Evolutionary conservation across 306 rosid species (phyloP).

Genomic region (Pterocarpus macrocarpus): DNA sequence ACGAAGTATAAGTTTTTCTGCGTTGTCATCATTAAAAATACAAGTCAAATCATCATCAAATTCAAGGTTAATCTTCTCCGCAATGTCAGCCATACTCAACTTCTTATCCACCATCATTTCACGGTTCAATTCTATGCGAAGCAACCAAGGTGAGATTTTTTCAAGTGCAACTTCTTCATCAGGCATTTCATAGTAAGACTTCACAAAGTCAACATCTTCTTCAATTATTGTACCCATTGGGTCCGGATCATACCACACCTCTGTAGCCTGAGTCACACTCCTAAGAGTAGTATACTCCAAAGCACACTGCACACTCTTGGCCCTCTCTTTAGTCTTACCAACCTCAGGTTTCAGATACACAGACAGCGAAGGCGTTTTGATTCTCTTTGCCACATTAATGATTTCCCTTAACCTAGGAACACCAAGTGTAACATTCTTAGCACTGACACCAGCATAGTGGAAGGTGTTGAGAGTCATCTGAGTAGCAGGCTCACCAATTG

Average conservation of each 20-base stretch:
- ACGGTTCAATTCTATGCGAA: constrained; percentile 94
- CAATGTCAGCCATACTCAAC: constrained; percentile 99
- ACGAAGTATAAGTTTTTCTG: constrained; percentile 93
- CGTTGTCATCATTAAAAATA: constrained; percentile 97
- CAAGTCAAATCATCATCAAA: constrained; percentile 94
- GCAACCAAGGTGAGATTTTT: constrained; percentile 98
- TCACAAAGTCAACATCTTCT: constrained; percentile 94
- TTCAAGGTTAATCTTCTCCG: constrained; percentile 94
- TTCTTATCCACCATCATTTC: constrained; percentile 99
- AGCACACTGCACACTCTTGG: constrained; percentile 98
- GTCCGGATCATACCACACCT: constrained; percentile 99
- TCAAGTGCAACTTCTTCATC: constrained; percentile 96
- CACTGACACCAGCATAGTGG: constrained; percentile 99
- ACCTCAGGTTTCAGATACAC: constrained; percentile 89
- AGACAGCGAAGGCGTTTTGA: constrained; percentile 95
- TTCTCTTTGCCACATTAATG: constrained; percentile 95
- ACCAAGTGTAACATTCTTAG: constrained; percentile 97
- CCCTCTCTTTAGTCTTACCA: constrained; percentile 90
- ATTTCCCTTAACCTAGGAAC: constrained; percentile 99
- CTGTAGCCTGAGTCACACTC: constrained; percentile 98
- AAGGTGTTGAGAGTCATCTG: constrained; percentile 99
- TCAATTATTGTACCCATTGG: constrained; percentile 94
- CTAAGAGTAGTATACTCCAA: constrained; percentile 96
- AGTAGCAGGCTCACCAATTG: constrained; percentile 98
- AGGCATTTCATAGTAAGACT: constrained; percentile 96